phyloP scores from a whole-genome alignment of 1,284 basidiomycete species.

The Earliella scabrosa region DNA sequence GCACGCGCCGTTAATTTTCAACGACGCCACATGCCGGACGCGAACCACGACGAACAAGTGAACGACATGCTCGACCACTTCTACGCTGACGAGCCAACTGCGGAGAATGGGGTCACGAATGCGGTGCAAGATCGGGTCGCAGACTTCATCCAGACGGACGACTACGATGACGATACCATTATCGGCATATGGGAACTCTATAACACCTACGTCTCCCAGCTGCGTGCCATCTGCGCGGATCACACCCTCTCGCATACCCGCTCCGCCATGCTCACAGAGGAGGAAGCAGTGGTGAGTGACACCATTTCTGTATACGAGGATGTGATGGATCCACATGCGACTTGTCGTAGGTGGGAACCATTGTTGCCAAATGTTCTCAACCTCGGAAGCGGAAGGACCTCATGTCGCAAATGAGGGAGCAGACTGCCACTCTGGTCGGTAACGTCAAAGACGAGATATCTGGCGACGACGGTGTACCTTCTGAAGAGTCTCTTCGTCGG shows the following conservation, averaged over 20 bases:
- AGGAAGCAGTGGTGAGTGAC: slow-evolving; percentile 49
- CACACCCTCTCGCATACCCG: slow-evolving; percentile 50
- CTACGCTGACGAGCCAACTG: slow-evolving; percentile 18
- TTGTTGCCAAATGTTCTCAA: slow-evolving; percentile 61
- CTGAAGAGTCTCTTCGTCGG: slow-evolving; percentile 45
- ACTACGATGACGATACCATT: slow-evolving; percentile 27
- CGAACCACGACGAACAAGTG: slow-evolving; percentile 12
- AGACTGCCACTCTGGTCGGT: slow-evolving; percentile 52
- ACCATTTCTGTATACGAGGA: too few relatives aligned
- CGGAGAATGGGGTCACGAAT: slow-evolving; percentile 22
- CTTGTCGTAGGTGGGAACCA: slow-evolving; percentile 52
- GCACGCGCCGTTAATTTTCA: slow-evolving; percentile 23
- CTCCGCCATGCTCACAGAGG: slow-evolving; percentile 55
- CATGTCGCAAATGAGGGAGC: slow-evolving; percentile 58
- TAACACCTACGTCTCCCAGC: slow-evolving; percentile 48
- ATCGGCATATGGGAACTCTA: slow-evolving; percentile 44
- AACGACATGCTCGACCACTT: slow-evolving; percentile 35
- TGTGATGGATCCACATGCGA: background rate
- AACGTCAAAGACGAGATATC: slow-evolving; percentile 49
- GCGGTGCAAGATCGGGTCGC: slow-evolving; percentile 30
- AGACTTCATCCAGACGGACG: slow-evolving; percentile 30
- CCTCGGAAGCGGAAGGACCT: slow-evolving; percentile 55
- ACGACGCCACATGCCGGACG: slow-evolving; percentile 24
- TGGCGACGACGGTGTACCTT: slow-evolving; percentile 47
- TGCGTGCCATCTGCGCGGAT: slow-evolving; percentile 54